Evolutionary conservation across 805 yeast genomes (phyloP), one percentile per base, ranked within the genome.

Genomic region (Debaryomyces castellii): DNA sequence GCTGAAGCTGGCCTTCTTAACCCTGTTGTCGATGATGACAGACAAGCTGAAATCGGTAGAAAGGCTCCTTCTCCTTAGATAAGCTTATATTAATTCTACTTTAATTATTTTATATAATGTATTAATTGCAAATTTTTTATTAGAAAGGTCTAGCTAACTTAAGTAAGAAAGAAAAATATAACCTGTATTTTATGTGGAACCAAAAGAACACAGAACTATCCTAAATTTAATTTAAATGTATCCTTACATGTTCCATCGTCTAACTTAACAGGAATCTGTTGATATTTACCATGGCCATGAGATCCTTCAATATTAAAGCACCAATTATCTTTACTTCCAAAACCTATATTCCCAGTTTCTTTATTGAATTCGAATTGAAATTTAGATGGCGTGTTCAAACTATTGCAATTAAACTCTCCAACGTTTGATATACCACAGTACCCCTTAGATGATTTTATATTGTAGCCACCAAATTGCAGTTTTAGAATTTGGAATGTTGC

Each of bases 381-480:
- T 33, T 50, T 51, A 8, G 58, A 48, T 5, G 56, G 54, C 18
- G 49, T 49, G 33, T 43, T 45, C 10, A 47, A 39, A 17, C 51
- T 51, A 36, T 54, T 52, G 44, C 69, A 64, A 11, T 47, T 51
- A 28, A 63, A 50, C 24, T 53, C 51, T 3, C 53, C 56, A 24
- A 48, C 40, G 14, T 44, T 36, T 23, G 54, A 57, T 5, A 83
- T 51, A 1, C 82, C 84, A 68, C 97, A 91, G 49, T 71, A 78
- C 0, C 97, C 97, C 55, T 78, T 81, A 33, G 88, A 80, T 1
- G 94, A 78, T 48, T 74, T 74, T 38, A 91, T 58, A 46, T 81
- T 77, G 55, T 80, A 78, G n/a, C 94, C 94, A 3, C 94, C 94
- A 63, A 81, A 81, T 27, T 78, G 77, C 25, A 85, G 80, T 44